Conservation (phyloP, 768 basidiomycete species). For the Floccularia luteovirens region DNA sequence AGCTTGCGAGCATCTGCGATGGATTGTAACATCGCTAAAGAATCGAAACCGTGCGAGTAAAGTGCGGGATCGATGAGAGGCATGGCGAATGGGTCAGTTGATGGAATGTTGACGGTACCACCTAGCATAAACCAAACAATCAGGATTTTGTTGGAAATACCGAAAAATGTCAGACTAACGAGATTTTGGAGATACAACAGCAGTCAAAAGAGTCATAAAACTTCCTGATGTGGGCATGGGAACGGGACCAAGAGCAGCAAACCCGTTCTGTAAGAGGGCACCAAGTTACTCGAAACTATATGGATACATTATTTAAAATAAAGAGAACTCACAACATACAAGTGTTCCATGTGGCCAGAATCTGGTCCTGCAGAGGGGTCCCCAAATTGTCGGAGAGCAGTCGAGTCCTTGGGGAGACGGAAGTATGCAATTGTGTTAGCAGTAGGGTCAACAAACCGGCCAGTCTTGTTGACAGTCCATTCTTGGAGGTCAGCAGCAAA, state of each 20-base stretch:
- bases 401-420: slow-evolving; percentile 6
- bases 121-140: slow-evolving; percentile 6
- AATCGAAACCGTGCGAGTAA: slow-evolving; percentile 13
- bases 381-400: slow-evolving; percentile 1
- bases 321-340: slow-evolving; percentile 7
- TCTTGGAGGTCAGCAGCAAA: slow-evolving; percentile 4
- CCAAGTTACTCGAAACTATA: background rate
- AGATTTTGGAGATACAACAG: slow-evolving; percentile 21
- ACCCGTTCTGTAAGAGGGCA: slow-evolving; percentile 1
- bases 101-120: slow-evolving; percentile 18
- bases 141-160: background rate
- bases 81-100: slow-evolving; percentile 14
- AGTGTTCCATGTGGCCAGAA: slow-evolving; percentile 7
- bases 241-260: slow-evolving; percentile 3
- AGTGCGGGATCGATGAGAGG: slow-evolving; percentile 19
- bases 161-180: slow-evolving; percentile 6
- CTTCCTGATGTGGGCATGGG: slow-evolving; percentile 12
- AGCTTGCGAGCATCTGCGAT: slow-evolving; percentile 16
- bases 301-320: no score
- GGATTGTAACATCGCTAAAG: slow-evolving; percentile 17
- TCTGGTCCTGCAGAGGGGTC: slow-evolving; percentile 6
- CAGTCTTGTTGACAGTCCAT: slow-evolving; percentile 5
- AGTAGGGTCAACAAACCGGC: slow-evolving; percentile 10
- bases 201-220: slow-evolving; percentile 14
- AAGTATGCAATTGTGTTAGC: slow-evolving; percentile 8